Evolutionary conservation across 2,329 filamentous ascomycete species (phyloP).

Genomic region (Aspergillus sp.): DNA sequence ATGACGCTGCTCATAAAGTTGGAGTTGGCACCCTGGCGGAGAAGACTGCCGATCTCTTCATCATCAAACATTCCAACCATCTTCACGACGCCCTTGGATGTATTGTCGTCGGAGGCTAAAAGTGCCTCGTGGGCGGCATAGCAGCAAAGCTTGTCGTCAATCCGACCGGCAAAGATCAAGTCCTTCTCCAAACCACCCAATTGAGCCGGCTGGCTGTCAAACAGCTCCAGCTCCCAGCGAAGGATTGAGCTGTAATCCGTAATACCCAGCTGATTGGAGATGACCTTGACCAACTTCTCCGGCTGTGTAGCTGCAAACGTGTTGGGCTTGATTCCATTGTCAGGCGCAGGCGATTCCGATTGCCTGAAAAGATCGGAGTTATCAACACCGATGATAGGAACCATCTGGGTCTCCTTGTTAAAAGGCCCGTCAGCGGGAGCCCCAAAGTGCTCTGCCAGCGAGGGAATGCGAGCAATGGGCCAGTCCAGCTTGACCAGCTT

Average conservation of each 20-base stretch:
- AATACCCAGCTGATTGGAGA: constrained; percentile 73
- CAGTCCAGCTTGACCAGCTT: constrained; percentile 88
- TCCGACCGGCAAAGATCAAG: constrained; percentile 89
- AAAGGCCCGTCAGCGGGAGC: constrained; percentile 60
- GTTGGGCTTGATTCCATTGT: constrained; percentile 46
- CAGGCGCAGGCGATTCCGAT: constrained; percentile 23
- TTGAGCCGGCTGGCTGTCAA: constrained; percentile 79
- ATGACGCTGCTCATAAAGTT: constrained; percentile 83
- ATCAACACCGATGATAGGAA: constrained; percentile 88
- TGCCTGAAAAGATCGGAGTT: constrained; percentile 53
- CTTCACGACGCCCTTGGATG: constrained; percentile 65
- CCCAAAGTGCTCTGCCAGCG: constrained; percentile 90
- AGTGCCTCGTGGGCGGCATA: constrained; percentile 86
- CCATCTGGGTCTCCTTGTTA: constrained; percentile 89
- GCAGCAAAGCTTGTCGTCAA: constrained; percentile 96
- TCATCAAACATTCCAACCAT: constrained; percentile 93
- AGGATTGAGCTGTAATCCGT: constrained; percentile 69
- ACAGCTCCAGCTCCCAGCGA: constrained; percentile 97
- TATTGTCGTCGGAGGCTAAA: constrained; percentile 56
- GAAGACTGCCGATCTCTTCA: constrained; percentile 88
- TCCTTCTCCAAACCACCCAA: constrained; percentile 83
- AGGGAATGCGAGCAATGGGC: constrained; percentile 90
- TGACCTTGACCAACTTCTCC: constrained; percentile 74
- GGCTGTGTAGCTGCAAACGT: constrained; percentile 82
- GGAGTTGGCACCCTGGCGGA: constrained; percentile 82